Evolutionary conservation across 2,329 filamentous ascomycete species (phyloP).

Genomic region (Trichoderma oligosporum): DNA sequence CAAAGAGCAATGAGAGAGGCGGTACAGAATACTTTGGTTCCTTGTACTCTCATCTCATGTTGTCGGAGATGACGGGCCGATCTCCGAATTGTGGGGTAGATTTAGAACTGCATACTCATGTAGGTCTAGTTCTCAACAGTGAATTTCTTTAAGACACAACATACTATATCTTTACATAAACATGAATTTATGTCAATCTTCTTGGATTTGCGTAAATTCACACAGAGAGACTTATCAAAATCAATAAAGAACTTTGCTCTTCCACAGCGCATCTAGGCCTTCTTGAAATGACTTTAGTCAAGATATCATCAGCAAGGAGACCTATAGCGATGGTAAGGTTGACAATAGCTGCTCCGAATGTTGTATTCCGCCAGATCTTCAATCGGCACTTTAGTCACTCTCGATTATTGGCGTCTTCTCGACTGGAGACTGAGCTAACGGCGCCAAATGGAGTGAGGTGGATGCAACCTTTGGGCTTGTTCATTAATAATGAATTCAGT

Average conservation of each 20-base stretch:
- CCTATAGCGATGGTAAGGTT: not conserved
- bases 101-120: no score
- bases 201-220: not conserved
- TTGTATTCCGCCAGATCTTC: not conserved
- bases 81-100: slow-evolving; percentile 9
- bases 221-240: not conserved
- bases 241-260: not conserved
- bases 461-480: slow-evolving; percentile 69
- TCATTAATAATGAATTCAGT: slow-evolving; percentile 80
- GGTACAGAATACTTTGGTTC: no score
- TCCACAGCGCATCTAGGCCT: not conserved
- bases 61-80: slow-evolving; percentile 12
- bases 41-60: no score
- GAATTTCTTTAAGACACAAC: no score
- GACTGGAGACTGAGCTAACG: slow-evolving; percentile 54
- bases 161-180: no score
- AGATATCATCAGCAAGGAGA: not conserved
- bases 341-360: not conserved
- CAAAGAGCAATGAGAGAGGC: no score
- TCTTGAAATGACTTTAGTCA: not conserved
- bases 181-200: no score
- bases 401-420: not conserved
- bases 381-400: not conserved
- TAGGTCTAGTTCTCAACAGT: no score
- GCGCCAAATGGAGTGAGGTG: slow-evolving; percentile 74